Conservation (phyloP, 129 eudicot species). For the Flaveria trinervia region DNA sequence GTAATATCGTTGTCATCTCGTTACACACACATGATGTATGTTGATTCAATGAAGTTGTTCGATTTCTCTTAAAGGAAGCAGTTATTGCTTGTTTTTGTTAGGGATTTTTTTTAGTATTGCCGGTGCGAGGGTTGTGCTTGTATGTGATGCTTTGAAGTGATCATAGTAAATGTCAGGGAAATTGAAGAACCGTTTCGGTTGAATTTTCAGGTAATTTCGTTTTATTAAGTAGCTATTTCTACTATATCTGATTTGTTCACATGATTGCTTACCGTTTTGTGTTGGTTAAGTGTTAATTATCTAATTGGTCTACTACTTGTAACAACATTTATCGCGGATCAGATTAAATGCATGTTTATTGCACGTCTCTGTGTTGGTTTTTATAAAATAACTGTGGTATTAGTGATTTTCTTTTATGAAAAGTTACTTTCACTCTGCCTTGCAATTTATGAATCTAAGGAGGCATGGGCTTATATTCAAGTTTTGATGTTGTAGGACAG, state of each 20-base stretch:
- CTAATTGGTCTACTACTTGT: not conserved
- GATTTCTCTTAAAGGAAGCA: not conserved
- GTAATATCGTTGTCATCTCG: not conserved
- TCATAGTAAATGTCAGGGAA: conserved; percentile 34
- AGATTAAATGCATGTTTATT: conserved; percentile 10
- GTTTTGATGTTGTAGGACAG: conserved; percentile 5
- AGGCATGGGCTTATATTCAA: conserved; percentile 7
- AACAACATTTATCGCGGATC: conserved; percentile 15
- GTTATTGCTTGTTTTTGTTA: not conserved
- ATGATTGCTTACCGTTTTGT: conserved; percentile 8
- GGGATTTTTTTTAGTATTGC: conserved; percentile 19
- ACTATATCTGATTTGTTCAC: conserved; percentile 30
- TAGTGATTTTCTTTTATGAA: not conserved
- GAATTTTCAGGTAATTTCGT: conserved; percentile 36
- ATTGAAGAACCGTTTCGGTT: conserved; percentile 37
- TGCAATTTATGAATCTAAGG: not conserved
- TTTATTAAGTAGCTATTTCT: conserved; percentile 1
- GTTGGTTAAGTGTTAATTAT: not conserved
- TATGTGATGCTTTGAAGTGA: conserved; percentile 28
- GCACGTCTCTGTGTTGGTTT: conserved; percentile 10
- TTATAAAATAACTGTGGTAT: not conserved
- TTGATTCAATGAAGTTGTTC: conserved; percentile 9
- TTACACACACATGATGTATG: not conserved
- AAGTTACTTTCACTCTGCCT: conserved; percentile 14
- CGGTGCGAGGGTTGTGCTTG: conserved; percentile 9